A percentile compares a stretch with the other conserved stretches of the same genome.
phyloP scores from a whole-genome alignment of 23 red algal species.

The Gracilaria gracilis region DNA sequence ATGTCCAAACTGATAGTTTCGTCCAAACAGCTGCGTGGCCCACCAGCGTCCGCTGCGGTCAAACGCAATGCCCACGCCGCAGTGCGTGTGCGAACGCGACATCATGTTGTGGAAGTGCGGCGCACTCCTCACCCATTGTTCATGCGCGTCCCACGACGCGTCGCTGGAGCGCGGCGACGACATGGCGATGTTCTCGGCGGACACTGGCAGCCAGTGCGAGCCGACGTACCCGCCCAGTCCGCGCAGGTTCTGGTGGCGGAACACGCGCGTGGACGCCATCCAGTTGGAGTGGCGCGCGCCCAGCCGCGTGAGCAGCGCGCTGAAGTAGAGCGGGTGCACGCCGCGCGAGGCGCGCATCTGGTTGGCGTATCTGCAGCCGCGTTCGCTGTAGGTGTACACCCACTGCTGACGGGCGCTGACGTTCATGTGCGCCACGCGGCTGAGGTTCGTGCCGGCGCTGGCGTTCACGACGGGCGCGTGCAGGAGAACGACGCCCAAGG shows the following conservation, averaged over 20 bases:
- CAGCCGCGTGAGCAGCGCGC: constrained; percentile 11
- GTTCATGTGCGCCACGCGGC: neutral
- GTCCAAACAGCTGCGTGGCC: constrained; percentile 53
- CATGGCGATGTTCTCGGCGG: constrained; percentile 61
- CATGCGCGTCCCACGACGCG: constrained; percentile 46
- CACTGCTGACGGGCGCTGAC: constrained; percentile 10
- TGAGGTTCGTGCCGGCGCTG: neutral
- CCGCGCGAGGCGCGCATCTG: constrained; percentile 35
- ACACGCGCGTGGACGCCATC: constrained; percentile 46
- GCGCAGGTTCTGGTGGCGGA: constrained; percentile 38
- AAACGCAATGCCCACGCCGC: constrained; percentile 43
- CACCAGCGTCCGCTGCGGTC: constrained; percentile 46
- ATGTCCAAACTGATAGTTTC: constrained; percentile 32
- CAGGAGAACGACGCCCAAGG: neutral
- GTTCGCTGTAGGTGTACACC: neutral
- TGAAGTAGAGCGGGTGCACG: constrained; percentile 31
- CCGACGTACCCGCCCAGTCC: constrained; percentile 39
- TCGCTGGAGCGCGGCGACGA: constrained; percentile 32
- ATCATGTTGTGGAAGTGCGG: constrained; percentile 61
- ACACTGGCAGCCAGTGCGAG: constrained; percentile 31
- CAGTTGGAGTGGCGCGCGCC: constrained; percentile 46
- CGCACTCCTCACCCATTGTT: constrained; percentile 36
- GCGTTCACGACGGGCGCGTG: neutral
- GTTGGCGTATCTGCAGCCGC: constrained; percentile 44
- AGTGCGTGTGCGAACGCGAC: constrained; percentile 38